Base-by-base conservation (phyloP, 2,329 filamentous ascomycete genomes). In the Coniochaeta ligniaria region DNA sequence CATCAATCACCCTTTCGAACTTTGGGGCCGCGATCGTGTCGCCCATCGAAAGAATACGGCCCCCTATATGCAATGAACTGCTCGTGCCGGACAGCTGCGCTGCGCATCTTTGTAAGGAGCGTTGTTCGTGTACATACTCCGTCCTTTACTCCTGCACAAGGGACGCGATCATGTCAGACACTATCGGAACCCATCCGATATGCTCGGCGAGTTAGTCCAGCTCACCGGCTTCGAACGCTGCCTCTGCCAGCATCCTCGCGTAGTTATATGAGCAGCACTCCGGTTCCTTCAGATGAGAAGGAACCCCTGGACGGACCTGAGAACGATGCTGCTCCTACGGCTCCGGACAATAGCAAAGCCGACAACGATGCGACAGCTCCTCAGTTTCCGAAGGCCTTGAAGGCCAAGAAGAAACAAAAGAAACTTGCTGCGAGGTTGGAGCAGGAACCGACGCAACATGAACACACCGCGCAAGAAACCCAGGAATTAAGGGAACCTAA, bases 31-130 rank as follows among this genome's bases (percentile, higher is more conserved):
- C 14, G 22, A 8, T 50, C 22, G 20, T 50, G 45, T 50, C 22
- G 6, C 14, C 41, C 47, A 31, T 52, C 47, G 8, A 52, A 31
- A 16, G 16, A 28, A 17, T 4, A 7, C 2, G n/a, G 47, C 26
- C 24, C 47, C 35, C 22, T 31, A n/a, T 5, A 52, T 31, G 59
- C 12, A 11, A 83, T 83, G 80, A 74, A 68, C 63, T 83, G 80
- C 67, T 70, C 75, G 24, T 84, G 81, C 63, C 76, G 78, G 61
- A 73, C 72, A 7, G 71, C 73, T 33, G 74, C 80, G 9, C 68
- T 81, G 65, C 72, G 74, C 59, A 73, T 78, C n/a, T 83, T 84
- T 61, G 69, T 82, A 14, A 76, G 75, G 62, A 79, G 74, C 33
- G 70, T 83, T 31, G 70, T 71, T 2, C 74, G 78, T 63, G 67